Evolutionary conservation across 352 stramenopile species (phyloP), one percentile per base, ranked within the genome.

Genomic region (Pseudoperonospora humuli): DNA sequence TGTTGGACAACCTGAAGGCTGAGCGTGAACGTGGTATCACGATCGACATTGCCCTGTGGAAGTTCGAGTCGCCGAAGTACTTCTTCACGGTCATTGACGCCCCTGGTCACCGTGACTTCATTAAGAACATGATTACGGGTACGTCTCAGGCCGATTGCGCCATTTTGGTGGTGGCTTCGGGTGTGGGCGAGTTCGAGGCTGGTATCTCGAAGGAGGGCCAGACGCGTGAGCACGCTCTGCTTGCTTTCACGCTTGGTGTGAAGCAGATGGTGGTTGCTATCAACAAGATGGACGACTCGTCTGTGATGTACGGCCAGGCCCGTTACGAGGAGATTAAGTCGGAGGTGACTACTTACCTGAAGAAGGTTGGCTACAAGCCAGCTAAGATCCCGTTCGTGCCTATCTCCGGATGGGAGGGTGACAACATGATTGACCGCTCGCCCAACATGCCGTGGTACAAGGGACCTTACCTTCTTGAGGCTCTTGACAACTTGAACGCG

Each of bases 91-190:
- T 99, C 44, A 98, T 99, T 69, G 96, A 99, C 83, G 84, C 92
- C 31, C 96, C 96, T 29, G 96, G 95, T 24, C 94, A 99, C 75
- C 80, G 91, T 66, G 95, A 98, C 67, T 99, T 98, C 74, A 98
- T 99, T 71, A 98, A 98, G 89, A 99, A 99, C 74, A 98, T 98
- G 96, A 98, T 99, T 64, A 98, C 95, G 27, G 96, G 96, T 40
- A 97, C 94, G 10, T 97, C 89, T 52, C 96, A 98, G 73, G 95
- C 95, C n/a, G 96, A 99, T 81, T 91, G 94, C 45, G 95, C 96
- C 29, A 72, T 99, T 53, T 70, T 99, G 7, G 85, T 99, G 19
- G 82, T 99, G 20, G 82, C 96, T 57, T 92, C 93, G 10, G 79
- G 69, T 23, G 64, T 88, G 28, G 81, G 80, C 63, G 94, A 93